These are phyloP conservation scores for Carex arenaria DNA, from an alignment of 202 grass and related monocot species.

Conservation along the genomic window DNA sequence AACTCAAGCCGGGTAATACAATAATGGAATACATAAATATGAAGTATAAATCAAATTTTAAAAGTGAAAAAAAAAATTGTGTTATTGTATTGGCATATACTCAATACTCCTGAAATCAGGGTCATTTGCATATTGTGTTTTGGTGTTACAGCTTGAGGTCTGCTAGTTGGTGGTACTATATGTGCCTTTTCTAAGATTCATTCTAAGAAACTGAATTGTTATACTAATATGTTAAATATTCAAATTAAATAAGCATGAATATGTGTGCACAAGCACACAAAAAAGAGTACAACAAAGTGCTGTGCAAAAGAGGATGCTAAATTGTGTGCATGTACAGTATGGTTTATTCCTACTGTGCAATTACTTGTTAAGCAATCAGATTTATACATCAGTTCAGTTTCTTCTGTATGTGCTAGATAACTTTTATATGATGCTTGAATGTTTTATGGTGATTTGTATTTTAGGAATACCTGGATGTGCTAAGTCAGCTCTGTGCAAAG, in stretches of 20 bases:
- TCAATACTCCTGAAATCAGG: not conserved
- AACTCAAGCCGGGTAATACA: not conserved
- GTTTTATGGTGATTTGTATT: constrained; percentile 5
- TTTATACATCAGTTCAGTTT: not conserved
- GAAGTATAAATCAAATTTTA: not conserved
- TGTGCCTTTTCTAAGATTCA: not conserved
- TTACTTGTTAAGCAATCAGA: constrained; percentile 4
- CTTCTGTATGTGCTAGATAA: not conserved
- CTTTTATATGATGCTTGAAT: not conserved
- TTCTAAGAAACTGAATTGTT: not conserved
- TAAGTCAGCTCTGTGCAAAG: constrained; percentile 89
- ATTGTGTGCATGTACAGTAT: not conserved
- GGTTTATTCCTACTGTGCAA: not conserved
- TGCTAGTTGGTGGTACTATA: not conserved
- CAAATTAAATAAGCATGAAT: not conserved
- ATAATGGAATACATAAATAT: not conserved
- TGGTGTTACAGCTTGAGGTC: not conserved
- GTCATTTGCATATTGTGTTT: not conserved
- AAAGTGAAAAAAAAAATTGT: not conserved
- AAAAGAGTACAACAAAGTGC: not conserved
- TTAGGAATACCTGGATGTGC: constrained; percentile 98
- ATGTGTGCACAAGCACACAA: not conserved
- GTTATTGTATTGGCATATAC: not conserved
- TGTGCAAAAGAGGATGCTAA: not conserved
- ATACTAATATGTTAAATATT: not conserved